Conservation (phyloP, 352 stramenopile genomes). For the Aphanomyces astaci region DNA sequence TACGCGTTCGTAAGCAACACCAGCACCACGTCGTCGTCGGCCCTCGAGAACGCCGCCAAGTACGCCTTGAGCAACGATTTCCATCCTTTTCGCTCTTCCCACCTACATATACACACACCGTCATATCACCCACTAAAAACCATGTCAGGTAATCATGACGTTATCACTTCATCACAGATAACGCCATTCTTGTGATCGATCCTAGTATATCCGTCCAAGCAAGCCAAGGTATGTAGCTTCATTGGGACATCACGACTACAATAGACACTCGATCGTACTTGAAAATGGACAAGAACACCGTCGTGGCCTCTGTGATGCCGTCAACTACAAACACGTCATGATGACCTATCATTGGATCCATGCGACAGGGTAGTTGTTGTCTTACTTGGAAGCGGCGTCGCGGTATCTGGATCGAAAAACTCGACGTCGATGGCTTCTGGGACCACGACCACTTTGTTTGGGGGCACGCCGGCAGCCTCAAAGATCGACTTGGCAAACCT, state of each 20-base stretch:
- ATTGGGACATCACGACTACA: too few relatives aligned
- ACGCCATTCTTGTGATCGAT: too few relatives aligned
- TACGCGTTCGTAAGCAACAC: slow-evolving; percentile 86
- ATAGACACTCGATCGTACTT: slow-evolving; percentile 51
- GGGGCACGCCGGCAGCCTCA: slow-evolving; percentile 43
- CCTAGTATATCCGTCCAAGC: too few relatives aligned
- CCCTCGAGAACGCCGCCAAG: slow-evolving; percentile 52
- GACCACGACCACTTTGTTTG: slow-evolving; percentile 58
- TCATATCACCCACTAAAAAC: too few relatives aligned
- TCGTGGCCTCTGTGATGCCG: slow-evolving; percentile 40
- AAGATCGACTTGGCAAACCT: slow-evolving; percentile 77
- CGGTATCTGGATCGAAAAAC: slow-evolving; percentile 71
- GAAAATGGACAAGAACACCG: slow-evolving; percentile 88
- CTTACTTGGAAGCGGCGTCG: slow-evolving; percentile 26
- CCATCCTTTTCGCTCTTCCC: slow-evolving; percentile 88
- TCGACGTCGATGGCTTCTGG: slow-evolving; percentile 83
- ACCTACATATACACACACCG: slow-evolving; percentile 25
- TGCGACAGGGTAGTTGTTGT: too few relatives aligned
- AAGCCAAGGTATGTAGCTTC: too few relatives aligned
- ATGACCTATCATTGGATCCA: too few relatives aligned
- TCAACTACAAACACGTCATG: slow-evolving; percentile 28
- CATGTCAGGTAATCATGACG: too few relatives aligned
- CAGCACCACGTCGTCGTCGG: slow-evolving; percentile 59
- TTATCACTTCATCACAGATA: too few relatives aligned
- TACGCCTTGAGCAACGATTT: slow-evolving; percentile 81